Evolutionary conservation across 129 eudicot genomes (phyloP).

Genomic region (Cynara cardunculus): DNA sequence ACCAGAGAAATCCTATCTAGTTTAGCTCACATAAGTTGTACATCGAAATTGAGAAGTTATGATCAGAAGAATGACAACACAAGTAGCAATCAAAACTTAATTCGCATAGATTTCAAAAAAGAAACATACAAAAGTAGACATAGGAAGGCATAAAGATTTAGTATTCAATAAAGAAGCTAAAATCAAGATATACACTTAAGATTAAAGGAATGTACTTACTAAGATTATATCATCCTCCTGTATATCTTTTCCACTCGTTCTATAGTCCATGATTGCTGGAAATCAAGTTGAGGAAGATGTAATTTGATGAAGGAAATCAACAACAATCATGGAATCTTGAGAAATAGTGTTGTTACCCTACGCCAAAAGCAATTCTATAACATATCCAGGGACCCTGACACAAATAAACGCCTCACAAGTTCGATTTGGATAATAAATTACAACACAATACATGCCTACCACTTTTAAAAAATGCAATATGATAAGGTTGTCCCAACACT

Average conservation of each 20-base stretch:
- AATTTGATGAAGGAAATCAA: conserved; percentile 37
- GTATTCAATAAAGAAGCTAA: conserved; percentile 1
- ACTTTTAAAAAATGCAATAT: background rate
- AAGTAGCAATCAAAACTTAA: conserved; percentile 1
- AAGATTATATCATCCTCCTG: conserved; percentile 70
- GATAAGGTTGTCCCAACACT: background rate
- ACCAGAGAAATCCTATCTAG: too few species aligned
- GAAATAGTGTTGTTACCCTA: conserved; percentile 31
- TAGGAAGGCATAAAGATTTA: background rate
- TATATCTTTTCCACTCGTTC: conserved; percentile 78
- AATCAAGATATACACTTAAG: background rate
- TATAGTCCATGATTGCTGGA: conserved; percentile 91
- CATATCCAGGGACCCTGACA: too few species aligned
- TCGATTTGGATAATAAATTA: too few species aligned
- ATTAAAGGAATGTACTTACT: conserved; percentile 44
- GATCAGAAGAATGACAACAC: background rate
- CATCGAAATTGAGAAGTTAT: background rate
- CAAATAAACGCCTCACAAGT: too few species aligned
- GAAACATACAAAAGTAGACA: background rate
- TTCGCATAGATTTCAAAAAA: background rate
- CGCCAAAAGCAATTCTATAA: conserved; percentile 29
- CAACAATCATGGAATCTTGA: conserved; percentile 39
- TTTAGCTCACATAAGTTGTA: too few species aligned
- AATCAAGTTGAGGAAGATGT: conserved; percentile 53
- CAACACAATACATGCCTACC: conserved; percentile 17